Evolutionary conservation across 345 rosid genomes (phyloP).

Genomic region (Ceriops tagal): DNA sequence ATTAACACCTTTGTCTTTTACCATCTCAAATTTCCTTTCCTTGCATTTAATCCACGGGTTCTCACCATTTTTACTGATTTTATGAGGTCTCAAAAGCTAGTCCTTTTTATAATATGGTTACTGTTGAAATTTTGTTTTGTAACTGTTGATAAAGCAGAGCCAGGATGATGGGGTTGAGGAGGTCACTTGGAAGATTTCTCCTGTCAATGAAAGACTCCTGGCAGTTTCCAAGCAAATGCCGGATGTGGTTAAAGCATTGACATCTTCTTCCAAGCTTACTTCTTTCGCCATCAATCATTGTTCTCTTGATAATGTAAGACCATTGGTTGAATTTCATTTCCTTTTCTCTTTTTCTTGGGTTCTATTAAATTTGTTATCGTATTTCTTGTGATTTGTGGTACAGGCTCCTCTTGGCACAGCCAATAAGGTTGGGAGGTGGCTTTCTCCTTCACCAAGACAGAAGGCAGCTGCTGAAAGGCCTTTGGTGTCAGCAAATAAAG

Average conservation of each 20-base stretch:
- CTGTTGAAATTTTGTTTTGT: neutral
- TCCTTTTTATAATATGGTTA: neutral
- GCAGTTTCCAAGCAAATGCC: constrained; percentile 62
- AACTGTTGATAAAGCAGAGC: constrained; percentile 82
- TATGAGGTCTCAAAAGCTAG: neutral
- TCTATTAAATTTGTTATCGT: neutral
- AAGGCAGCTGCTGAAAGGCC: constrained; percentile 34
- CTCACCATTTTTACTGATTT: too few species aligned
- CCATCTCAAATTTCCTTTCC: neutral
- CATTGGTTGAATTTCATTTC: neutral
- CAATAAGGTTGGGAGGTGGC: constrained; percentile 41
- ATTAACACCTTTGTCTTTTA: neutral
- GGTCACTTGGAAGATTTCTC: constrained; percentile 93
- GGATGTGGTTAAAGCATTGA: constrained; percentile 43
- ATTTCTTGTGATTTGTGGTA: constrained; percentile 3
- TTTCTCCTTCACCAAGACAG: constrained; percentile 42
- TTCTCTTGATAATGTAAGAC: constrained; percentile 48
- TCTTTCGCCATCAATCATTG: constrained; percentile 50
- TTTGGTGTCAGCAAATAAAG: constrained; percentile 29
- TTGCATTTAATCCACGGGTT: neutral
- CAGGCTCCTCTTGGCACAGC: constrained; percentile 37
- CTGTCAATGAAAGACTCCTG: constrained; percentile 73
- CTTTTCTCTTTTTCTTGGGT: neutral
- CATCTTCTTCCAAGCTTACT: constrained; percentile 46
- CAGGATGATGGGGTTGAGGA: constrained; percentile 86